Base-by-base conservation (phyloP, 495 filamentous ascomycete species). In the Daldinia bambusicola region DNA sequence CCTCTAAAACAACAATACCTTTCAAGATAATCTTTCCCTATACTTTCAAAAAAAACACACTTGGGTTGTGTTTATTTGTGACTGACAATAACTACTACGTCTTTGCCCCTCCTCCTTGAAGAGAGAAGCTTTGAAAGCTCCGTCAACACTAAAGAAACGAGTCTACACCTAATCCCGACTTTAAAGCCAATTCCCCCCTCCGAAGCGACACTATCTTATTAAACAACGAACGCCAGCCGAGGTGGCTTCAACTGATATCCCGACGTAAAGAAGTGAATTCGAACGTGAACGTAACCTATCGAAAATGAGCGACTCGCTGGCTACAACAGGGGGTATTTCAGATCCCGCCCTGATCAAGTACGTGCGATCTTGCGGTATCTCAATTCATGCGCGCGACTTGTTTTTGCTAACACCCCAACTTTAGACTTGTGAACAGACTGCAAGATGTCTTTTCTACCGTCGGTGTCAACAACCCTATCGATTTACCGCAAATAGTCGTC, bases 401-500 rank as follows among this genome's bases (percentile, higher is more conserved):
- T 72, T 43, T 41, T 31, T 61, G 52, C 75, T 77, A 59, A 78
- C 69, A 12, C 13, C 9, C 13, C 45, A 66, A 62, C 51, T 70
- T 56, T 79, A 98, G 95, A 74, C 90, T 98, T 69, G 95, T 99
- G 75, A 99, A 99, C 85, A 97, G 97, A 84, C 89, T 99, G 31
- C 95, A 99, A 78, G 95, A 99, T 94, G 96, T 98, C 67, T 99
- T 99, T 79, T 89, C 95, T 50, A 98, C 95, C 40, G 96, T 99
- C 69, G 96, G 96, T 56, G 95, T 99, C 85, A 85, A 97, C 86
- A 99, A 99, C 81, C 96, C 96, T 51, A 99, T 99, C 85, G 96
- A 99, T 85, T 82, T 99, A 66, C 96, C 96, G 30, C 96, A 99
- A 85, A 99, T 99, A 81, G 95, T 91, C 66, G 96, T 99, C 63